A percentile compares a stretch with the other conserved stretches of the same genome.
Conservation (phyloP, 1,284 basidiomycete species). For the Neolentinus lepideus region DNA sequence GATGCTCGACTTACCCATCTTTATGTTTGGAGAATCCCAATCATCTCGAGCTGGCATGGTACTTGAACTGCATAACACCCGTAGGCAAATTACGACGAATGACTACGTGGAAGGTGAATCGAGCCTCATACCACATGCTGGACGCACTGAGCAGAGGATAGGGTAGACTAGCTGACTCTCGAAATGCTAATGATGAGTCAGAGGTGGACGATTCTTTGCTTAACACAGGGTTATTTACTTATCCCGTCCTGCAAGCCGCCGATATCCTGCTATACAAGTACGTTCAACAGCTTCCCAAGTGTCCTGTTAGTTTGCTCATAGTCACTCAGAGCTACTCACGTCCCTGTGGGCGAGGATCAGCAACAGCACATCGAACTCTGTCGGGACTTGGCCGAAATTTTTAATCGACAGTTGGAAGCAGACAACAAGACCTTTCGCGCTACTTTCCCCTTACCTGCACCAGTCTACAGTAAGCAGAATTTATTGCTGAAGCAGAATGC, state of each 20-base stretch:
- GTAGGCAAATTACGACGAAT: slow-evolving; percentile 81
- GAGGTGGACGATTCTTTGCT: slow-evolving; percentile 80
- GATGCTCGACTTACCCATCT: slow-evolving; percentile 2
- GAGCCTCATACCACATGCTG: background rate
- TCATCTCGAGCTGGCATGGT: slow-evolving; percentile 90
- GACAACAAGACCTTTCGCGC: slow-evolving; percentile 20
- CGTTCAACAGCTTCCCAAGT: slow-evolving; percentile 16
- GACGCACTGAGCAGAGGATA: slow-evolving; percentile 6
- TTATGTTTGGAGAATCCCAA: slow-evolving; percentile 54
- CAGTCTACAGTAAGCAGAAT: slow-evolving; percentile 62
- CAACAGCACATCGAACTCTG: slow-evolving; percentile 88
- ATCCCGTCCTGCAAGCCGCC: slow-evolving; percentile 91
- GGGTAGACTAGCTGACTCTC: slow-evolving; percentile 71
- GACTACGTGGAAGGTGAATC: slow-evolving; percentile 90
- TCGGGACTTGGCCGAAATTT: slow-evolving; percentile 77
- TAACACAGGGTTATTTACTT: slow-evolving; percentile 83
- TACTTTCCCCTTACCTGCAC: slow-evolving; percentile 70
- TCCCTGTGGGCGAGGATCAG: slow-evolving; percentile 95
- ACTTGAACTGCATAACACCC: slow-evolving; percentile 79
- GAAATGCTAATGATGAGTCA: slow-evolving; percentile 67
- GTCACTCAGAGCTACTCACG: slow-evolving; percentile 70
- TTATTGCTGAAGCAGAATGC: background rate
- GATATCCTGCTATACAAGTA: slow-evolving; percentile 87
- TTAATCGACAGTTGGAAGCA: slow-evolving; percentile 64
- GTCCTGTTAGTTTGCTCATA: background rate